Evolutionary conservation across 352 stramenopile genomes (phyloP).

Genomic region (Phytopythium aichiense): DNA sequence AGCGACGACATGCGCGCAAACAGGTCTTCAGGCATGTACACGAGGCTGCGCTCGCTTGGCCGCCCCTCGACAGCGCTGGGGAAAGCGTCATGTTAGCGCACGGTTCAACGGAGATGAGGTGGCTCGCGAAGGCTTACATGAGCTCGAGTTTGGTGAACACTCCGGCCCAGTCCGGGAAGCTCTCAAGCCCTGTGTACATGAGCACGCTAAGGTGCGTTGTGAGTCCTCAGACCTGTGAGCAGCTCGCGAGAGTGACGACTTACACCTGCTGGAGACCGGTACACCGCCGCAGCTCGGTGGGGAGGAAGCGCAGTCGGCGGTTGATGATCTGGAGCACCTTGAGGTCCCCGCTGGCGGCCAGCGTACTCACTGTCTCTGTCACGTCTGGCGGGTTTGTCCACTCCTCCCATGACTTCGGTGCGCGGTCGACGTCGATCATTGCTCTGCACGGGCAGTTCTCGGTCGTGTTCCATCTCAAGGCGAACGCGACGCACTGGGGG

Average conservation of each 20-base stretch:
- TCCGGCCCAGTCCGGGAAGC: background rate
- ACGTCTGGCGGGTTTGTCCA: conserved; percentile 7
- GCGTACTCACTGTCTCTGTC: background rate
- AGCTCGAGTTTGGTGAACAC: conserved; percentile 3
- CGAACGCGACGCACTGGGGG: conserved; percentile 21
- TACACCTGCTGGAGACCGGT: conserved; percentile 10
- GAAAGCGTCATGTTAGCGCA: background rate
- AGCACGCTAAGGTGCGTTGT: background rate
- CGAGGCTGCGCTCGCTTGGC: background rate
- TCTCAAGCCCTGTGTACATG: conserved; percentile 6
- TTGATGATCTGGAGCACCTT: conserved; percentile 10
- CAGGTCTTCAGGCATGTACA: conserved; percentile 4
- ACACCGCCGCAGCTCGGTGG: background rate
- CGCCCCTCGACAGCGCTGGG: background rate
- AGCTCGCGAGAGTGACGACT: background rate
- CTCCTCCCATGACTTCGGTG: conserved; percentile 9
- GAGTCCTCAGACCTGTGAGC: background rate
- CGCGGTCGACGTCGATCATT: conserved; percentile 17
- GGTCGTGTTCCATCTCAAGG: conserved; percentile 8
- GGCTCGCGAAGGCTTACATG: background rate
- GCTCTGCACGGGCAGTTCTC: conserved; percentile 19
- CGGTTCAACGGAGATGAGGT: background rate
- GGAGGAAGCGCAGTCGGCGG: background rate
- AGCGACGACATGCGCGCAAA: conserved; percentile 9
- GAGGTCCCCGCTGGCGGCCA: conserved; percentile 5